Conservation (phyloP, 805 yeast species). For the Candida manassasensis region DNA sequence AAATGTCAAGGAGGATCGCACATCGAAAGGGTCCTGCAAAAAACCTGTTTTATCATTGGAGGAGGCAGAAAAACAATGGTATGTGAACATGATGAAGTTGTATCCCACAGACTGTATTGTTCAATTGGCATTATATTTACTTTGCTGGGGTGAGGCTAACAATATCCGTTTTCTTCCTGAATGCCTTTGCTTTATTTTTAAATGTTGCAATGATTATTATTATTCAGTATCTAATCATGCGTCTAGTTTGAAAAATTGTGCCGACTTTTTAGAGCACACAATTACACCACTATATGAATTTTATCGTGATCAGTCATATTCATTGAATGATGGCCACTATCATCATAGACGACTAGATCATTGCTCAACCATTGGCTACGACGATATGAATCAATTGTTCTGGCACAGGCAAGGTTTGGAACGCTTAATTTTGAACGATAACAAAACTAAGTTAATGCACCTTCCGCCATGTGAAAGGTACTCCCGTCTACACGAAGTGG, state of each 20-base stretch:
- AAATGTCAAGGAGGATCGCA: slow-evolving; percentile 20
- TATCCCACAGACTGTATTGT: slow-evolving; percentile 50
- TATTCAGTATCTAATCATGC: slow-evolving; percentile 39
- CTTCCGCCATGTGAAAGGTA: slow-evolving; percentile 55
- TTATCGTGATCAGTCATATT: slow-evolving; percentile 52
- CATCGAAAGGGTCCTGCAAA: slow-evolving; percentile 15
- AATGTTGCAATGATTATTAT: slow-evolving; percentile 69
- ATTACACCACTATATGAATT: slow-evolving; percentile 72
- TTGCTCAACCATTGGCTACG: slow-evolving; percentile 71
- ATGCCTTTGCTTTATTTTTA: slow-evolving; percentile 77
- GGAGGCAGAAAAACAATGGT: slow-evolving; percentile 50
- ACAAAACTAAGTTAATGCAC: slow-evolving; percentile 46
- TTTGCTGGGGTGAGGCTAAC: slow-evolving; percentile 90
- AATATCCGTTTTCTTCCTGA: slow-evolving; percentile 86
- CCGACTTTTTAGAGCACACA: slow-evolving; percentile 56
- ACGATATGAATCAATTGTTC: slow-evolving; percentile 82
- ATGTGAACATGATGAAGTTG: slow-evolving; percentile 43
- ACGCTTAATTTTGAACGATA: slow-evolving; percentile 43
- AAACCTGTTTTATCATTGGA: slow-evolving; percentile 21
- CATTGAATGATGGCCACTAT: slow-evolving; percentile 38
- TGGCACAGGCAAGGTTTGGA: slow-evolving; percentile 76
- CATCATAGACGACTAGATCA: slow-evolving; percentile 59
- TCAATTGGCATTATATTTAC: slow-evolving; percentile 64
- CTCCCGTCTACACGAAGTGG: slow-evolving; percentile 44
- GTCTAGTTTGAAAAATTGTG: slow-evolving; percentile 25